Evolutionary conservation across 768 basidiomycete species (phyloP), one percentile per base, ranked within the genome.

Genomic region (Krasilnikovozyma curviuscula): DNA sequence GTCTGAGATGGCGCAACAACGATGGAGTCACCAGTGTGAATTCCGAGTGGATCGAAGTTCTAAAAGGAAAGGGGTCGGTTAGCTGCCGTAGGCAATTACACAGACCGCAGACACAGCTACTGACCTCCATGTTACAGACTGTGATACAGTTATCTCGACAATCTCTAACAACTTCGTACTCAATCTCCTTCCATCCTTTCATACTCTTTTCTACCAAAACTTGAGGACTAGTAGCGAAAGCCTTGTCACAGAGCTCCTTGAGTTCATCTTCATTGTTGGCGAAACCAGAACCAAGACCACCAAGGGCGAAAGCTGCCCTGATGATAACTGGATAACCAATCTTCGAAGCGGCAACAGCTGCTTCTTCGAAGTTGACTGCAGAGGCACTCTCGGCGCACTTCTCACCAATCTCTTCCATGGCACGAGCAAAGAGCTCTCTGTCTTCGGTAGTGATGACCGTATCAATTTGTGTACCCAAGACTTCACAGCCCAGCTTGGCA

Each of bases 141-240:
- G 89, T 91, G 68, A 97, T 97, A 63, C 91, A 97, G 63, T 98
- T 98, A 62, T 97, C 84, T 54, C 83, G 73, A 68, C 88, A 95
- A 66, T 98, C 91, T 50, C 91, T 74, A 10, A 97, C 91, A 42
- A 98, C 91, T 63, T 98, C 91, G 58, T 98, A 98, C 69, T 98
- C 91, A 56, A 98, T 91, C 70, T 98, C 91, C 68, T 98, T 97
- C 91, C 91, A 98, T 2, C 91, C 91, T 68, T 97, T 97, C 91
- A 97, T 97, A 58, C 83, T 88, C 72, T 78, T 89, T 71, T 98
- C 93, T 14, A 98, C 86, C n/a, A 98, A 71, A 0, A 98, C 89
- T 66, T 97, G 93, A 37, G 91, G 88, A 57, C 84, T 88, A 13
- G 86, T 95, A 38, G 91, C 89, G 61, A 98, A 97, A 9, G 93